Base-by-base conservation (phyloP, 371 early-diverging fungal genomes). In the Syncephalastrum monosporum region DNA sequence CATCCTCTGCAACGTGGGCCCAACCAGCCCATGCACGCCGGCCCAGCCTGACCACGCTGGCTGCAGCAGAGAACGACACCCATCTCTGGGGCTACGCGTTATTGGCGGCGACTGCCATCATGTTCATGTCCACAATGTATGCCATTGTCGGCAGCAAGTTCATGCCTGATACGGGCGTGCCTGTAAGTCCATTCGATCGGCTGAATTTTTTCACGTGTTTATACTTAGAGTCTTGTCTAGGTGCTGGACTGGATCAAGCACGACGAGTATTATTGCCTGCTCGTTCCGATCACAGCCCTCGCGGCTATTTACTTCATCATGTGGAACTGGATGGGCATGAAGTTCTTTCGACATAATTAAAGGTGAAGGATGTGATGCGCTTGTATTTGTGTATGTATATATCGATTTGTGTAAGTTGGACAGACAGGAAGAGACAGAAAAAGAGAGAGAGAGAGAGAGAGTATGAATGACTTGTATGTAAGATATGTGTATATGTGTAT, bases 241-340 rank as follows among this genome's bases (percentile, higher is more conserved):
- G 62, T 85, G 5, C 61, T 94, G 47, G 89, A 92, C 62, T 79
- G 82, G 66, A 85, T 94, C 45, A 86, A 84, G 53, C 69, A 84
- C n/a, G 95, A 94, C 62, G 72, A 83, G 21, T 93, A 95, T 69
- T 96, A 93, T 68, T 89, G 91, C 46, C 75, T 88, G 49, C 70
- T 96, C 15, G 67, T 93, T 17, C 95, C 95, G 4, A 77, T 93
- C 21, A 88, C 94, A 0, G 84, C 87, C 10, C 85, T 92, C 38
- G 89, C 89, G 14, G 81, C 85, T 50, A 75, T 91, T 12, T 85
- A 89, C 61, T 88, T 89, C 60, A 84, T 93, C n/a, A 70, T 94
- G 25, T 90, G 90, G 82, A 95, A 94, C 69, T 96, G 97, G 97
- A 82, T 96, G 57, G 96, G 96, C 23, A 90, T 95, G 89, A 95